A percentile compares a stretch with the other conserved stretches of the same genome.
Conservation (phyloP, 1,139 yeast genomes). For the Debaryomycetaceae sp. region DNA sequence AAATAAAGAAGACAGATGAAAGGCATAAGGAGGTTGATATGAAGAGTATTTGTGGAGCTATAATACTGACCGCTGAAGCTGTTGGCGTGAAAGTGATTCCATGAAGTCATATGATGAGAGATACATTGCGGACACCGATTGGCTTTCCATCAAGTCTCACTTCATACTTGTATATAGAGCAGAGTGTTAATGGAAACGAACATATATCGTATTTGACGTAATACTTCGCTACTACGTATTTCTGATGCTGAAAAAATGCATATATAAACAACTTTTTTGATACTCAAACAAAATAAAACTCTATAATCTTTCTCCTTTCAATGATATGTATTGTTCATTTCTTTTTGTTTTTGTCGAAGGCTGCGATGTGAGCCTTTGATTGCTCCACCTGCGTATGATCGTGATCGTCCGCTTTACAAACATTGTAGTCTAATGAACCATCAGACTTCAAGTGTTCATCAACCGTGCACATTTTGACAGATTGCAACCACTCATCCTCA, state of each 20-base stretch:
- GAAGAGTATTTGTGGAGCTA: slow-evolving; percentile 75
- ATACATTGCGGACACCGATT: not conserved
- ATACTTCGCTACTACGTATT: not conserved
- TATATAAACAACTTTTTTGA: not conserved
- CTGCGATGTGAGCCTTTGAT: slow-evolving; percentile 92
- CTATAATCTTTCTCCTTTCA: not conserved
- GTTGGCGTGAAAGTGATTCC: slow-evolving; percentile 83
- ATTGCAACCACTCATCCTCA: slow-evolving; percentile 69
- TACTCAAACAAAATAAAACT: not conserved
- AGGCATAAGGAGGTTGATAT: slow-evolving; percentile 70
- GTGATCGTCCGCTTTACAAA: slow-evolving; percentile 53
- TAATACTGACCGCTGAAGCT: slow-evolving; percentile 82
- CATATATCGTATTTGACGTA: too few species aligned
- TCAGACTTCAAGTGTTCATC: slow-evolving; percentile 33
- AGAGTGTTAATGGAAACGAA: not conserved
- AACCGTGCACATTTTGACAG: slow-evolving; percentile 67
- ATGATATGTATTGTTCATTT: slow-evolving; percentile 18
- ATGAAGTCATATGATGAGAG: slow-evolving; percentile 23
- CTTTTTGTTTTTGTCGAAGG: slow-evolving; percentile 75
- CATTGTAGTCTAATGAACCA: slow-evolving; percentile 32
- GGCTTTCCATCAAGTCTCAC: too few species aligned
- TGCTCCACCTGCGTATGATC: slow-evolving; percentile 87
- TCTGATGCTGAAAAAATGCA: not conserved
- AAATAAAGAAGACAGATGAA: slow-evolving; percentile 84
- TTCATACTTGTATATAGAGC: not conserved